These are phyloP conservation scores for Umbelopsis sp. DNA, from an alignment of 371 early-diverging fungal genomes.

Conservation along the genomic window DNA sequence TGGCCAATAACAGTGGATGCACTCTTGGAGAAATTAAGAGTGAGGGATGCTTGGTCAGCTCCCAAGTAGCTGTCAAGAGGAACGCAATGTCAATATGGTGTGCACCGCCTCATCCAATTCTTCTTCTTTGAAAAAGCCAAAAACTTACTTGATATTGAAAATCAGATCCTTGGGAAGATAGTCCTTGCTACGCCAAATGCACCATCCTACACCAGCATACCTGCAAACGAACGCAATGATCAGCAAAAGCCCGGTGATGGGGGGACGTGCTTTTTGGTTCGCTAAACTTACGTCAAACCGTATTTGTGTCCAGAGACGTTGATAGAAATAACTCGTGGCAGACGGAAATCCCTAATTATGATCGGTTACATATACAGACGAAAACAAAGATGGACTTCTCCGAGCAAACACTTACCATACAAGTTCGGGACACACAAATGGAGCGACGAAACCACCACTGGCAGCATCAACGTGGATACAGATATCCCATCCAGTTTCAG, in stretches of 20 bases:
- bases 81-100: neutral
- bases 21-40: slow-evolving; percentile 72
- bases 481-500: slow-evolving; percentile 60
- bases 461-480: slow-evolving; percentile 84
- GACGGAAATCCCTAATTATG: slow-evolving; percentile 58
- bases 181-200: slow-evolving; percentile 62
- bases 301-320: slow-evolving; percentile 80
- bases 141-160: slow-evolving; percentile 69
- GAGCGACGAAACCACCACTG: slow-evolving; percentile 80
- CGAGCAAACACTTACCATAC: slow-evolving; percentile 45
- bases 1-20: slow-evolving; percentile 67
- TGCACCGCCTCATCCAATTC: no score
- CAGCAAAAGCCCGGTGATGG: no score
- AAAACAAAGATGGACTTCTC: no score
- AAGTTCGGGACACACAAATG: slow-evolving; percentile 73
- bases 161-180: slow-evolving; percentile 67
- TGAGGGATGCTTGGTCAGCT: slow-evolving; percentile 60
- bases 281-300: slow-evolving; percentile 59
- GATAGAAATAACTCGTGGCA: slow-evolving; percentile 69
- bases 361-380: neutral
- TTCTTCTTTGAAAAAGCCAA: neutral
- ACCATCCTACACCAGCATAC: slow-evolving; percentile 73
- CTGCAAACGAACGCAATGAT: neutral
- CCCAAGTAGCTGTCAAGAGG: slow-evolving; percentile 27
- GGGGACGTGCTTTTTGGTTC: no score